Evolutionary conservation across 2,329 filamentous ascomycete species (phyloP), one percentile per base, ranked within the genome.

Genomic region (Aspergillus clavatus): DNA sequence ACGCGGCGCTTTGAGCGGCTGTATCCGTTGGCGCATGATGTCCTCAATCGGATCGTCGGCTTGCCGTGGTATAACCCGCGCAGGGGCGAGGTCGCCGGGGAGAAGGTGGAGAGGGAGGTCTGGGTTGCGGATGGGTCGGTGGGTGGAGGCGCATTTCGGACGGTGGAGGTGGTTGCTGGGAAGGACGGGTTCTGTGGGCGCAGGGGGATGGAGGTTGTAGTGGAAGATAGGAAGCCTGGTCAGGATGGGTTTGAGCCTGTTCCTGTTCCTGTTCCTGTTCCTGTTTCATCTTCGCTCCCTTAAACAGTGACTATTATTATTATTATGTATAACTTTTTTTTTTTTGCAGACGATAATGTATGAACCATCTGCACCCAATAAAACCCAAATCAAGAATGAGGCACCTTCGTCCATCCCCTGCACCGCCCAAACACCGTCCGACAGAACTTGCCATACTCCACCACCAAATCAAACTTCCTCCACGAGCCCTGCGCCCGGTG

Each of bases 1-100:
- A 77, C 79, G 4, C 78, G 79, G 47, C 78, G 81, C 10, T 83
- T 85, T 56, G 86, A 89, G 63, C 71, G 79, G 4, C 70, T 89
- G 0, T 82, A 85, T 50, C 71, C 74, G 0, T 63, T 78, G 3
- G 72, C 80, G 3, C 83, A 88, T 56, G 68, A 72, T 22, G 60
- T 87, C 14, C 62, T 82, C 11, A 84, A 79, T 42, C 70, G 71
- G 47, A 55, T 82, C 4, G 74, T 76, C 5, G 71, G 75, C 4
- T 68, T 85, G 42, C 84, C 83, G 1, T 72, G 72, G 24, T 71
- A 69, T 46, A 86, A 87, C 55, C 75, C 79, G 7, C 76, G 85
- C 16, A 75, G 82, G 3, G 65, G 68, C 1, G 82, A 87, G 49
- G 65, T 72, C 42, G 74, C 79, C 36, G 84, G 82, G 12, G 68